phyloP scores from a whole-genome alignment of 2,329 filamentous ascomycete species.

The Incumbomyces delicatus region DNA sequence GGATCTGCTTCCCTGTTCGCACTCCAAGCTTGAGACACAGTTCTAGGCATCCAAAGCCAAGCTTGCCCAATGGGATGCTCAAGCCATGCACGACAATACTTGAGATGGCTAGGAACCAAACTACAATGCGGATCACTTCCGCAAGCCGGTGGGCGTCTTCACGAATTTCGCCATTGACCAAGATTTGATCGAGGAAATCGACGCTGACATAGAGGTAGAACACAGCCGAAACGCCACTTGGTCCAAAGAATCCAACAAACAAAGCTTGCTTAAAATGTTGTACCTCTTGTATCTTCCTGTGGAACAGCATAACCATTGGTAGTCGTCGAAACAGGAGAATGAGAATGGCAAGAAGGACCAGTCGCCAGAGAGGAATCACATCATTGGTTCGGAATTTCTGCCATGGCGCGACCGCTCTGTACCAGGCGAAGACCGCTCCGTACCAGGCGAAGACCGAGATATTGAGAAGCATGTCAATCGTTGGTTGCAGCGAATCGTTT shows the following conservation, averaged over 20 bases:
- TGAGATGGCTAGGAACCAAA: constrained; percentile 80
- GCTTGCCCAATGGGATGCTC: constrained; percentile 58
- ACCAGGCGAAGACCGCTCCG: constrained; percentile 85
- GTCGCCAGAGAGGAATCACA: constrained; percentile 62
- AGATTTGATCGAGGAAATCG: constrained; percentile 57
- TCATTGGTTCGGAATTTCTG: constrained; percentile 54
- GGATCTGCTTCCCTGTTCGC: constrained; percentile 22
- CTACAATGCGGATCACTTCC: constrained; percentile 60
- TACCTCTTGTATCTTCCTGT: constrained; percentile 70
- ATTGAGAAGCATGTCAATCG: constrained; percentile 90
- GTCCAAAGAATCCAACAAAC: constrained; percentile 88
- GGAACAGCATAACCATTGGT: constrained; percentile 64
- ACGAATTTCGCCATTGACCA: constrained; percentile 50
- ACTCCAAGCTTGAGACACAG: constrained; percentile 37
- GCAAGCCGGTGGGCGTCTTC: constrained; percentile 56
- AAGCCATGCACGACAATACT: constrained; percentile 66
- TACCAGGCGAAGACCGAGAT: constrained; percentile 85
- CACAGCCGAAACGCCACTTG: constrained; percentile 79
- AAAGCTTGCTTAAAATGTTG: constrained; percentile 62
- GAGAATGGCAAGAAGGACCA: constrained; percentile 63
- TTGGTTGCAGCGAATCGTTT: constrained; percentile 88
- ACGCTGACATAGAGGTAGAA: constrained; percentile 79
- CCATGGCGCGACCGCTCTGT: constrained; percentile 80
- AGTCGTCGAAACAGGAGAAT: constrained; percentile 69
- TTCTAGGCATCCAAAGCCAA: constrained; percentile 38